Evolutionary conservation across 345 rosid species (phyloP).

Genomic region (Moringa oleifera): DNA sequence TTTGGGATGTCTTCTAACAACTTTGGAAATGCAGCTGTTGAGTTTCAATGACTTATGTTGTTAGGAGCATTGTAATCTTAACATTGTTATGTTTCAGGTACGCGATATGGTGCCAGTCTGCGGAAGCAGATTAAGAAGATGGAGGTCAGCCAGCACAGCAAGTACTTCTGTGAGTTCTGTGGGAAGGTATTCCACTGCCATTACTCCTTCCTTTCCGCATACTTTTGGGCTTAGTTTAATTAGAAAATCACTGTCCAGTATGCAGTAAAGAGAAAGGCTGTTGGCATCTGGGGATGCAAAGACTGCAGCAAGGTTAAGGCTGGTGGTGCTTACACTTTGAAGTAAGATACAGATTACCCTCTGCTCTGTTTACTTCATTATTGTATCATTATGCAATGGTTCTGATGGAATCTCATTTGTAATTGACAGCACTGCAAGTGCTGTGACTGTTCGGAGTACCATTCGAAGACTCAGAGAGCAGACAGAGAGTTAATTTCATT

Average conservation of each 20-base stretch:
- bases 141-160: constrained; percentile 88
- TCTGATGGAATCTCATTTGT: not conserved
- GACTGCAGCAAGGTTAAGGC: constrained; percentile 65
- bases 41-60: too few relatives aligned
- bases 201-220: too few relatives aligned
- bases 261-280: constrained; percentile 60
- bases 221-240: not conserved
- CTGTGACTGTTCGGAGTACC: constrained; percentile 72
- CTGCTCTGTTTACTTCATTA: not conserved
- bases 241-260: constrained; percentile 23
- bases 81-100: constrained; percentile 32
- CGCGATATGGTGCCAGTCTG: constrained; percentile 87
- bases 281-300: constrained; percentile 70
- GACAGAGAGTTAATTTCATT: constrained; percentile 49
- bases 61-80: not conserved
- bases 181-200: constrained; percentile 48
- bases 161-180: constrained; percentile 79
- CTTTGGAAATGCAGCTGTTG: too few relatives aligned
- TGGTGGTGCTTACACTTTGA: constrained; percentile 67
- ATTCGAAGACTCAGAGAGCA: constrained; percentile 67
- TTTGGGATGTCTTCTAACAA: too few relatives aligned
- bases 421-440: constrained; percentile 55
- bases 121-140: constrained; percentile 88
- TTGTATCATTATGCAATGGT: not conserved
- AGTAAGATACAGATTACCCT: constrained; percentile 24